These are phyloP conservation scores for Lathyrus oleraceus DNA, from an alignment of 306 rosid species.

Conservation along the genomic window DNA sequence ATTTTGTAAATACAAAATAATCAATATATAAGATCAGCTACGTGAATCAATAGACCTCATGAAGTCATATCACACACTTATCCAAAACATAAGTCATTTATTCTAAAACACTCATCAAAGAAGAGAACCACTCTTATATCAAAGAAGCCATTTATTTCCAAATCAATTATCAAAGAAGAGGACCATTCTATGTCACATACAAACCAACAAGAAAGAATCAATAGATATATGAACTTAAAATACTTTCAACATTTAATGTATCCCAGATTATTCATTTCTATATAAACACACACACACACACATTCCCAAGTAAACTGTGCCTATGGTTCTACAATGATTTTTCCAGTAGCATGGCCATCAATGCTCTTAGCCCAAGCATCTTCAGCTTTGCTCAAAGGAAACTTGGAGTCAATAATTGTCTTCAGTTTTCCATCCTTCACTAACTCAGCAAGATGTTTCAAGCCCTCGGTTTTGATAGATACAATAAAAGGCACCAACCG, in stretches of 20 bases:
- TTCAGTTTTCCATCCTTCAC: constrained; percentile 64
- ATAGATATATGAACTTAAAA: neutral
- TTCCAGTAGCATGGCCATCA: constrained; percentile 67
- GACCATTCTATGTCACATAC: neutral
- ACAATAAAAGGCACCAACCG: constrained; percentile 46
- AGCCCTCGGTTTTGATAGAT: constrained; percentile 44
- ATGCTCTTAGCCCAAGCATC: constrained; percentile 81
- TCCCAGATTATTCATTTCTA: constrained; percentile 13
- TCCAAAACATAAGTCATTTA: neutral
- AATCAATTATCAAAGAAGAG: neutral
- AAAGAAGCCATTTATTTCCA: neutral
- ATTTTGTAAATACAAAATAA: too few species aligned
- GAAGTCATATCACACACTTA: neutral
- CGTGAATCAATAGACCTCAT: neutral
- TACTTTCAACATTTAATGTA: constrained; percentile 3
- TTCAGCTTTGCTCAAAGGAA: constrained; percentile 67
- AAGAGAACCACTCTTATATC: neutral
- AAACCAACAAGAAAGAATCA: constrained; percentile 14
- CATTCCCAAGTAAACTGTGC: constrained; percentile 18
- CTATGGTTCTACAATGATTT: constrained; percentile 64
- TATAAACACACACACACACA: neutral
- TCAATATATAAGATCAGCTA: too few species aligned
- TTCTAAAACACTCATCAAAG: neutral
- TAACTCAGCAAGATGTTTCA: constrained; percentile 48
- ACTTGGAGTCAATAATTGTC: constrained; percentile 50